Evolutionary conservation across 2,329 filamentous ascomycete species (phyloP), one percentile per base, ranked within the genome.

Genomic region (Neurospora sp.): DNA sequence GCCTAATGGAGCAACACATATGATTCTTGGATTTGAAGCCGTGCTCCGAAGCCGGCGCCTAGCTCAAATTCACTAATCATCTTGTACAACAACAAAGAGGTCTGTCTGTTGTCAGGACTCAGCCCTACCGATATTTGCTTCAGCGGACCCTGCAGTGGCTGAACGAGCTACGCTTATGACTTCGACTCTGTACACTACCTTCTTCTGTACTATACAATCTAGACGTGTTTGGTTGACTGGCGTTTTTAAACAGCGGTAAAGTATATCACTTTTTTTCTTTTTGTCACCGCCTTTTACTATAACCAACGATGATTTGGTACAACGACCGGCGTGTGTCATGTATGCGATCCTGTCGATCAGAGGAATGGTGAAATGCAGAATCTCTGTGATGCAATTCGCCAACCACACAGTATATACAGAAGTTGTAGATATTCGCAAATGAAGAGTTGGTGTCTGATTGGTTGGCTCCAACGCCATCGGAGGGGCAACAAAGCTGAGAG

Each of bases 301-400:
- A 13, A 11, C 11, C 11, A 23, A 52, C 10, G 19, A 23, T 23
- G 11, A 23, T 52, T 52, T 23, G 19, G 10, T 13, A 58, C 8
- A 33, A 58, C 13, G 33, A 58, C 23, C 42, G 67, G 67, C 33
- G 15, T 62, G 33, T 8, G 42, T 11, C 28, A 58, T 62, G 13
- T 15, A 23, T 66, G 68, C 67, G 67, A 52, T 17, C 9, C 38
- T 58, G 69, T 62, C 38, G 71, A 73, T 73, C 71, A 52, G 13
- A 36, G 11, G 67, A 13, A 73, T 74, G 72, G 40, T 69, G 73
- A 72, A 70, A 74, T 73, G 69, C 28, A 9, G 71, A 72, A 74
- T 72, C 71, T 72, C 68, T 66, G 43, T 74, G 73, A 70, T 73
- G 72, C 69, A 28, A 74, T 66, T 10, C 36, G 10, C 68, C 36